Evolutionary conservation across 108 stramenopile species (phyloP).

Genomic region (Epipyxis sp.): DNA sequence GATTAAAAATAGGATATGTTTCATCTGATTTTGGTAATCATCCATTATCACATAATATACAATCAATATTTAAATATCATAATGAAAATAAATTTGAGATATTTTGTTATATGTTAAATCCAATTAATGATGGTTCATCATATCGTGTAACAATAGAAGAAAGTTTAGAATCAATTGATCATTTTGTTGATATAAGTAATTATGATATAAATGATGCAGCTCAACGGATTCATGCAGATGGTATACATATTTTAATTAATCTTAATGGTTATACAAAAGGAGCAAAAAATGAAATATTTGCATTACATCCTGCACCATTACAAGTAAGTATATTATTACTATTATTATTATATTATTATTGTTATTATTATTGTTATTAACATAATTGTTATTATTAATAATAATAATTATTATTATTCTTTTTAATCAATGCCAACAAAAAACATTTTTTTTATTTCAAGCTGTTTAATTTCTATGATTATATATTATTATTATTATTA

Average conservation of each 20-base stretch:
- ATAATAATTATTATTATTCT: too few species aligned
- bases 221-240: constrained; percentile 44
- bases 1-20: constrained; percentile 65
- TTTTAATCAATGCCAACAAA: too few species aligned
- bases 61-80: constrained; percentile 75
- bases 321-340: constrained; percentile 25
- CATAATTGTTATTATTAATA: too few species aligned
- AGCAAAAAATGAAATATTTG: constrained; percentile 57
- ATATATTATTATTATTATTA: too few species aligned
- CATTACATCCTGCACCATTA: constrained; percentile 49
- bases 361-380: background rate
- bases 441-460: too few species aligned
- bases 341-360: background rate
- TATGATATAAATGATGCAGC: constrained; percentile 57
- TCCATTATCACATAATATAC: constrained; percentile 78
- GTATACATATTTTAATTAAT: constrained; percentile 71
- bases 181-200: constrained; percentile 57
- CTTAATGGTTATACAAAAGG: constrained; percentile 78
- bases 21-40: constrained; percentile 74
- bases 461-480: too few species aligned
- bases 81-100: constrained; percentile 64
- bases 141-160: constrained; percentile 61
- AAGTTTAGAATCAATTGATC: constrained; percentile 61
- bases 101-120: constrained; percentile 64
- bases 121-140: constrained; percentile 44